phyloP scores from a whole-genome alignment of 257 asterid genomes.

The Fraxinus cuspidata region DNA sequence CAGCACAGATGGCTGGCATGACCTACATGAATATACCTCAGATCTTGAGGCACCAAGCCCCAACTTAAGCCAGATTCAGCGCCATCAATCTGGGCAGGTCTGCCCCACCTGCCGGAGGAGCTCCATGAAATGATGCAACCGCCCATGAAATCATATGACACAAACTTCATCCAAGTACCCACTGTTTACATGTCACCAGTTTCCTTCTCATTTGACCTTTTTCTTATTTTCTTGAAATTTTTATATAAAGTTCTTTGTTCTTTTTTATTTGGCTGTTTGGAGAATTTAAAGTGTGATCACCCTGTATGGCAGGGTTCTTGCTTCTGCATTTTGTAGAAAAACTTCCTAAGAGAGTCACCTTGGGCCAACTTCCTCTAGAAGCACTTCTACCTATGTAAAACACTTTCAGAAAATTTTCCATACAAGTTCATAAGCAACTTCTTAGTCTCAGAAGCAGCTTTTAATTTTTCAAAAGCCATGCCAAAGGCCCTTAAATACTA shows the following conservation, averaged over 20 bases:
- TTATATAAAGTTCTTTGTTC: neutral
- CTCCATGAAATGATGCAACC: conserved; percentile 67
- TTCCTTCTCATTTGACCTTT: neutral
- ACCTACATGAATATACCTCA: conserved; percentile 89
- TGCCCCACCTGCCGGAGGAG: conserved; percentile 55
- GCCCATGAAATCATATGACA: conserved; percentile 74
- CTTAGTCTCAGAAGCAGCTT: too few relatives aligned
- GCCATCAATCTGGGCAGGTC: conserved; percentile 62
- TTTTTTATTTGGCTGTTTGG: neutral
- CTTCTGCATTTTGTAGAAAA: too few relatives aligned
- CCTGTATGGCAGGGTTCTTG: too few relatives aligned
- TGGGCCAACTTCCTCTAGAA: too few relatives aligned
- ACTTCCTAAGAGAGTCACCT: too few relatives aligned
- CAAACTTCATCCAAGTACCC: conserved; percentile 72
- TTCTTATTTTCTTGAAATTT: neutral
- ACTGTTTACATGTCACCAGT: conserved; percentile 65
- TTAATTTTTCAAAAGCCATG: too few relatives aligned
- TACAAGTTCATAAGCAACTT: too few relatives aligned
- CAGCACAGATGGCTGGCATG: conserved; percentile 65
- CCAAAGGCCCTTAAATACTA: neutral
- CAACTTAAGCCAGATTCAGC: conserved; percentile 81
- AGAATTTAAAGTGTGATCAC: neutral
- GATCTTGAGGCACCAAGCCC: conserved; percentile 80
- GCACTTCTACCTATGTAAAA: too few relatives aligned
- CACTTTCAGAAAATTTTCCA: too few relatives aligned